These are phyloP conservation scores for Boletales sp. DNA, from an alignment of 768 basidiomycete species.

Conservation along the genomic window DNA sequence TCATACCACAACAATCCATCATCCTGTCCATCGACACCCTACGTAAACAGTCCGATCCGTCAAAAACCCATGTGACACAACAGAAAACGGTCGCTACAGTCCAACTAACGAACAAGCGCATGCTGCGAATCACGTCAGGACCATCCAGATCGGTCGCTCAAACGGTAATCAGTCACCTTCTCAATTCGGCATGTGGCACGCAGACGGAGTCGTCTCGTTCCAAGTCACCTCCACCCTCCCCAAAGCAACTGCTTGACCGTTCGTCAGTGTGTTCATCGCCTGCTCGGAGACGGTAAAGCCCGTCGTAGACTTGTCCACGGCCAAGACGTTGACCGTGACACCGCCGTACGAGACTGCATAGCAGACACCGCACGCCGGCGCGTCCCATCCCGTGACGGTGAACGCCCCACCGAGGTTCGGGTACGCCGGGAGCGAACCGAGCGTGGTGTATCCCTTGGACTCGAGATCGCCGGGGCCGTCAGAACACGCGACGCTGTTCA, in stretches of 20 bases:
- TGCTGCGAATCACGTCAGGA: constrained; percentile 1
- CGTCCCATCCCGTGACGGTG: constrained; percentile 21
- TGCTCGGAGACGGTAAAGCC: constrained; percentile 37
- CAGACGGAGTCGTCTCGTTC: background rate
- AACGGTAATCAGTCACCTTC: background rate
- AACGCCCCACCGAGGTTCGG: constrained; percentile 33
- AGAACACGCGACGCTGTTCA: constrained; percentile 36
- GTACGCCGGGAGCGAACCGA: constrained; percentile 36
- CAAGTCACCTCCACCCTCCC: constrained; percentile 21
- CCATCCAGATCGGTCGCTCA: background rate
- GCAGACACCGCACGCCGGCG: constrained; percentile 27
- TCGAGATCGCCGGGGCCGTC: constrained; percentile 35
- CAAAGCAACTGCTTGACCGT: background rate
- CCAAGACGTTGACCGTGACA: constrained; percentile 47
- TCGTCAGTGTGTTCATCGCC: constrained; percentile 28
- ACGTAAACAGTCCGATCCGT: background rate
- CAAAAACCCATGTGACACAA: background rate
- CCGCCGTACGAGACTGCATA: constrained; percentile 26
- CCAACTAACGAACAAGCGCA: background rate
- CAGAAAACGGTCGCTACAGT: background rate
- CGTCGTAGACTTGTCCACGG: constrained; percentile 45
- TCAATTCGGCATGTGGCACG: background rate
- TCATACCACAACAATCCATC: background rate
- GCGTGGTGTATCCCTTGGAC: constrained; percentile 32
- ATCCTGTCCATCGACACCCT: background rate